These are phyloP conservation scores for Ustilago lituana DNA, from an alignment of 1,284 basidiomycete species.

Conservation along the genomic window DNA sequence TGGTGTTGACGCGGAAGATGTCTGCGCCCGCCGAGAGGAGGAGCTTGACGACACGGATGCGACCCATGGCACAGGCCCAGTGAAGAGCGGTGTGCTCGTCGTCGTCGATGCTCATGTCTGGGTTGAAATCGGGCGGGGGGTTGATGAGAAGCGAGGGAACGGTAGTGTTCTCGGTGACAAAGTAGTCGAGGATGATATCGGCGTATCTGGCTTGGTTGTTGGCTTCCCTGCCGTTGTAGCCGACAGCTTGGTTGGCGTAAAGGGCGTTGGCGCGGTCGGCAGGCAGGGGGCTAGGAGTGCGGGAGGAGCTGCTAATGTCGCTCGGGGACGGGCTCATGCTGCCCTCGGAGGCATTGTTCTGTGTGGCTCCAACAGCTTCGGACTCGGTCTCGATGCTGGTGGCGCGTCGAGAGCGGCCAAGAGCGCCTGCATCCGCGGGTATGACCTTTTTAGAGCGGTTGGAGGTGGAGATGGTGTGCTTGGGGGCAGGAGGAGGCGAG, in stretches of 20 bases:
- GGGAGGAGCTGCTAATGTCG: conserved; percentile 83
- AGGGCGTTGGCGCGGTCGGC: conserved; percentile 49
- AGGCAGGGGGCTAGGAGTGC: conserved; percentile 80
- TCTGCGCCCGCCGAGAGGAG: conserved; percentile 93
- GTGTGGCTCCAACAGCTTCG: conserved; percentile 46
- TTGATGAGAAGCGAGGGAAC: conserved; percentile 87
- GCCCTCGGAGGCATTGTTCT: conserved; percentile 71
- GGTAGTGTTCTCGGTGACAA: conserved; percentile 95
- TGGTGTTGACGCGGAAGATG: conserved; percentile 95
- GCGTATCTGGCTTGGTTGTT: conserved; percentile 73
- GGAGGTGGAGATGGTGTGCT: conserved; percentile 75
- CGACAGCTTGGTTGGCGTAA: conserved; percentile 31
- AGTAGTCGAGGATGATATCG: conserved; percentile 97
- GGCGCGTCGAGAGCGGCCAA: conserved; percentile 54
- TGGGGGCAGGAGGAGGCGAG: conserved; percentile 92
- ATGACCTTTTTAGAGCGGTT: conserved; percentile 59
- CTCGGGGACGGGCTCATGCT: conserved; percentile 83
- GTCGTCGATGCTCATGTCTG: conserved; percentile 96
- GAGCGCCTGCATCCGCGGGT: conserved; percentile 53
- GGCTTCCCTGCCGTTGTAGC: conserved; percentile 30
- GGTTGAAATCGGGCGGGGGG: conserved; percentile 91
- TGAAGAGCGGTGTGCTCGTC: conserved; percentile 97
- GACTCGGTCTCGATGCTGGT: conserved; percentile 65
- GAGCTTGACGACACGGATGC: conserved; percentile 93
- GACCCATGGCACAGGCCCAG: conserved; percentile 99